Evolutionary conservation across 805 yeast genomes (phyloP).

Genomic region (Ogataea wickerhamii): DNA sequence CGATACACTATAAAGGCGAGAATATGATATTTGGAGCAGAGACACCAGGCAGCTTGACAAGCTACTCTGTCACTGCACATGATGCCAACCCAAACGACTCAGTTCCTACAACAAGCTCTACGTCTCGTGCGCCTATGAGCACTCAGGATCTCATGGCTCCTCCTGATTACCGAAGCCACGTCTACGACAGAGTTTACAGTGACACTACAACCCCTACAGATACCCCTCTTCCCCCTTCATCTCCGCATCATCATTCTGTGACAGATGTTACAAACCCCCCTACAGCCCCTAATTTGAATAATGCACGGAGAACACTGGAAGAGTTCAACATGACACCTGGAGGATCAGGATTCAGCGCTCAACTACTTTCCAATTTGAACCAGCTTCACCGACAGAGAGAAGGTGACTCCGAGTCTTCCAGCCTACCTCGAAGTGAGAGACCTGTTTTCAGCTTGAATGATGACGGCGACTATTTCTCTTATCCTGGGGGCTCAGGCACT

Average conservation of each 20-base stretch:
- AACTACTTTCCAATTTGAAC: conserved; percentile 50
- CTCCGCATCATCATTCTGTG: conserved; percentile 13
- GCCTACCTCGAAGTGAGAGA: conserved; percentile 15
- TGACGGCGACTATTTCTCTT: conserved; percentile 33
- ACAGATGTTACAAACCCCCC: conserved; percentile 3
- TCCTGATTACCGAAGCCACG: conserved; percentile 77
- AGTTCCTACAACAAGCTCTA: conserved; percentile 8
- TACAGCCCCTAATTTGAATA: conserved; percentile 3
- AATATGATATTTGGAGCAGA: conserved; percentile 27
- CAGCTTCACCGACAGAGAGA: conserved; percentile 49
- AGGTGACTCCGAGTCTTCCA: conserved; percentile 29
- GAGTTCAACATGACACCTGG: conserved; percentile 27
- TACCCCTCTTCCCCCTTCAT: conserved; percentile 40
- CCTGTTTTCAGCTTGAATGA: conserved; percentile 30
- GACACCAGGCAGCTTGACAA: conserved; percentile 1
- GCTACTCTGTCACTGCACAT: neutral
- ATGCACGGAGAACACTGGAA: conserved; percentile 11
- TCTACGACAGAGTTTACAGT: conserved; percentile 76
- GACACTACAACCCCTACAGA: conserved; percentile 51
- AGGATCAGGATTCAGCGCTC: conserved; percentile 24
- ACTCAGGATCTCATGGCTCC: conserved; percentile 65
- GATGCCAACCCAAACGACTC: conserved; percentile 3
- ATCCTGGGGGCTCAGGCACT: conserved; percentile 4
- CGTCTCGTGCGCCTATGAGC: neutral
- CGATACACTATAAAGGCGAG: conserved; percentile 26